These are phyloP conservation scores for Plasmodium sp. DNA, from an alignment of 169 alveolate genomes.

Conservation along the genomic window DNA sequence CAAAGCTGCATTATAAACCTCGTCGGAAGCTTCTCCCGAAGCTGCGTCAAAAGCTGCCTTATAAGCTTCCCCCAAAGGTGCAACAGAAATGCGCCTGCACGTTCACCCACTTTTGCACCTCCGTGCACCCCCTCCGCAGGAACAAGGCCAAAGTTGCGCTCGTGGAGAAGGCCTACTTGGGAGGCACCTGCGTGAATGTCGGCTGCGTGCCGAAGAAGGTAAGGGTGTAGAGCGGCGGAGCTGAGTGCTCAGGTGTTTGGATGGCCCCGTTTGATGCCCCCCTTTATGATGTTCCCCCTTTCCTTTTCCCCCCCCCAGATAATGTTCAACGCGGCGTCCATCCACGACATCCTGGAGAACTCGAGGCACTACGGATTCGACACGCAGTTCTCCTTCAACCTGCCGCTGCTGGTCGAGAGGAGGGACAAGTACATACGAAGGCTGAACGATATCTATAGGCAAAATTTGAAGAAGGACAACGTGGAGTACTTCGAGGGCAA, in stretches of 20 bases:
- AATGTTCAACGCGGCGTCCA: constrained; percentile 88
- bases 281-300: background rate
- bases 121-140: background rate
- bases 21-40: too few relatives aligned
- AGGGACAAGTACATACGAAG: constrained; percentile 87
- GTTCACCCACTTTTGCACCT: background rate
- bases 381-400: constrained; percentile 45
- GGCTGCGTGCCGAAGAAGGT: constrained; percentile 97
- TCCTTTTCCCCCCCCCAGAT: constrained; percentile 56
- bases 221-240: background rate
- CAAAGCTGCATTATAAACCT: too few relatives aligned
- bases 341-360: constrained; percentile 83
- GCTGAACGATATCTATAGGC: constrained; percentile 86
- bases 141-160: constrained; percentile 88
- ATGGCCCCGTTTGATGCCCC: background rate
- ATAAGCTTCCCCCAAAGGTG: too few relatives aligned
- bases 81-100: background rate
- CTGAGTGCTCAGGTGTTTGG: background rate
- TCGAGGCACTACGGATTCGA: constrained; percentile 83
- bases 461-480: constrained; percentile 79
- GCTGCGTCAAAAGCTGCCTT: background rate
- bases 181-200: constrained; percentile 96
- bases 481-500: constrained; percentile 79
- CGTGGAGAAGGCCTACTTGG: constrained; percentile 87
- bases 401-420: constrained; percentile 65